Evolutionary conservation across 2,329 filamentous ascomycete species (phyloP), one percentile per base, ranked within the genome.

Genomic region (Calonectria fujianensis): DNA sequence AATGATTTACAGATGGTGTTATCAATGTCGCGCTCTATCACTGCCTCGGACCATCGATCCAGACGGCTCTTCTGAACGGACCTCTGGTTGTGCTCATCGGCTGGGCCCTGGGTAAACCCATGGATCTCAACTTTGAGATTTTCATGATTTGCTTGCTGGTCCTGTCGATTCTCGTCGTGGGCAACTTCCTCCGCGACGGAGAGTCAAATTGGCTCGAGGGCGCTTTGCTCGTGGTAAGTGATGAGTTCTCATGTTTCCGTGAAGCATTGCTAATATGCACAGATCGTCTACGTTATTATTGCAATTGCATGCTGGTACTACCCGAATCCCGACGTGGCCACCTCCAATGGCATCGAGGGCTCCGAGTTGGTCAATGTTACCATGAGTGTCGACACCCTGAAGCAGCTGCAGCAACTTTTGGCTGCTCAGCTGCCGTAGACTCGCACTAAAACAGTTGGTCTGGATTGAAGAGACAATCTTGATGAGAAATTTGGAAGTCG

Each of bases 131-230:
- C 79, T 95, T 96, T 80, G 93, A 95, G 79, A 90, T 94, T 20
- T 96, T 96, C 85, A 94, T 94, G 86, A 89, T 94, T n/a, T 90
- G 93, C 20, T 86, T 94, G 8, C 85, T 96, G 0, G 92, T 96
- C n/a, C 86, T 96, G 39, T 91, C 93, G 2, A 94, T 95, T 72
- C 85, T 96, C 18, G 93, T 94, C 0, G 93, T 95, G 61, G 93
- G 94, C 2, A 94, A 94, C 75, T 95, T 96, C 84, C 86, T 96
- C 52, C 89, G 93, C 29, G 94, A 96, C 78, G 91, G 92, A 63
- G 94, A 94, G 84, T 94, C 91, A 35, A 95, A 95, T 81, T 96
- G 94, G 82, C 88, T 96, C 1, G 94, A 96, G 82, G 94, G 94
- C 2, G 89, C 89, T 14, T 87, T 96, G 16, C 93, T 93, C 76